Conservation (phyloP, 129 eudicot genomes). For the Mikania micrantha region DNA sequence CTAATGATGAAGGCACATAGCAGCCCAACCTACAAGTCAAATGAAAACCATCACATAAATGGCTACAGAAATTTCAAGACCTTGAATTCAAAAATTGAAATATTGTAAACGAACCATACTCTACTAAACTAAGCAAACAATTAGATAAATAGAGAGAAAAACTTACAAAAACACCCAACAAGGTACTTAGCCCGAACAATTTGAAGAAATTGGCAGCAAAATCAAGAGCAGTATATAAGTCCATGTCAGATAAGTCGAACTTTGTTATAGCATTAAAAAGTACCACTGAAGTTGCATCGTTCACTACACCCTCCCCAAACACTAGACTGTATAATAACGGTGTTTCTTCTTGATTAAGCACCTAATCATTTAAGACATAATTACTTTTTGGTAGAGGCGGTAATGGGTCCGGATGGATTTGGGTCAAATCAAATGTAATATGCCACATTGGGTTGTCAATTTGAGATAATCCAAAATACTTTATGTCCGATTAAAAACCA, state of each 20-base stretch:
- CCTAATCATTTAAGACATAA: conserved; percentile 32
- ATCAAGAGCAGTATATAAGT: conserved; percentile 20
- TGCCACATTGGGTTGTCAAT: background rate
- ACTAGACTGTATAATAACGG: conserved; percentile 76
- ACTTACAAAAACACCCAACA: conserved; percentile 70
- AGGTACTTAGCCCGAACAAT: conserved; percentile 58
- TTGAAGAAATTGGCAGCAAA: conserved; percentile 40
- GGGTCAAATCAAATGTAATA: background rate
- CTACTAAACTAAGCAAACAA: background rate
- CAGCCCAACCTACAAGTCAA: conserved; percentile 60
- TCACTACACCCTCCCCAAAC: conserved; percentile 92
- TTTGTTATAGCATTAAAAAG: conserved; percentile 68
- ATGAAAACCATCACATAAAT: background rate
- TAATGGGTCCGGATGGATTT: background rate
- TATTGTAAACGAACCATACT: background rate
- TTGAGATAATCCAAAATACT: background rate
- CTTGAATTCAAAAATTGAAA: background rate
- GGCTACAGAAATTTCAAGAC: background rate
- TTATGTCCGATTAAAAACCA: background rate
- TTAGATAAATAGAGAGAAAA: conserved; percentile 1
- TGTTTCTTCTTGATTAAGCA: conserved; percentile 75
- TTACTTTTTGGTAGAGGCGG: background rate
- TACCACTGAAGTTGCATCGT: conserved; percentile 88
- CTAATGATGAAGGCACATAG: conserved; percentile 57
- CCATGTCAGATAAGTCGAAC: conserved; percentile 50